phyloP scores from a whole-genome alignment of 768 basidiomycete species.

The Tulasnella sp. region DNA sequence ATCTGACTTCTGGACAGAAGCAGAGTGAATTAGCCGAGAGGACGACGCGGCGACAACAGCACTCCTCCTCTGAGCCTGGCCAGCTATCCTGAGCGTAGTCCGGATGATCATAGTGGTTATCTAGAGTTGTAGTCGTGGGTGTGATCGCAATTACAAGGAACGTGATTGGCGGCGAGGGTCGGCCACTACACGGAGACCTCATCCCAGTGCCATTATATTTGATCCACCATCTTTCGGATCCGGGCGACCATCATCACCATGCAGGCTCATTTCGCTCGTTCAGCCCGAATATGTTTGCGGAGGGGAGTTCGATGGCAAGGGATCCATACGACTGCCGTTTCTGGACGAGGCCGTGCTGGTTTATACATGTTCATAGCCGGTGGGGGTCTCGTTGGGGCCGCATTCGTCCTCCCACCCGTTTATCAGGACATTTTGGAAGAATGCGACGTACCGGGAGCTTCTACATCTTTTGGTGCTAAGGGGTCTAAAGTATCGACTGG shows the following conservation, averaged over 20 bases:
- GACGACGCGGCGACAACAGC: constrained; percentile 16
- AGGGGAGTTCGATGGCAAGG: no score
- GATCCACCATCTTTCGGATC: no score
- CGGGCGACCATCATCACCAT: no score
- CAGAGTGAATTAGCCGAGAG: constrained; percentile 29
- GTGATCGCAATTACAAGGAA: background rate
- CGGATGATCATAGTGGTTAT: background rate
- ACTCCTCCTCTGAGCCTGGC: constrained; percentile 21
- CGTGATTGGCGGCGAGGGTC: constrained; percentile 10
- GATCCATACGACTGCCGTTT: background rate
- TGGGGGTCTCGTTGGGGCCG: background rate
- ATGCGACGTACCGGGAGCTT: background rate
- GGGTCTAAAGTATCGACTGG: background rate
- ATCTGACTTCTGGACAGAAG: constrained; percentile 51
- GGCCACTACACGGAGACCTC: background rate
- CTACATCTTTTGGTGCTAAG: background rate
- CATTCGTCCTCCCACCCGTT: background rate
- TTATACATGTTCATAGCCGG: background rate
- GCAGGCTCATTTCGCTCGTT: no score
- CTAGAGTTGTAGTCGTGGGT: constrained; percentile 4
- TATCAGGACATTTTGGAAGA: constrained; percentile 3
- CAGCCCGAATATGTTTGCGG: no score
- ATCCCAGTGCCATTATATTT: no score
- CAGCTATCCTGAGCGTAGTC: constrained; percentile 10
- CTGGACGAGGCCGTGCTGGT: background rate